These are phyloP conservation scores for Plasmodium chabaudi DNA, from an alignment of 169 alveolate genomes.

Conservation along the genomic window DNA sequence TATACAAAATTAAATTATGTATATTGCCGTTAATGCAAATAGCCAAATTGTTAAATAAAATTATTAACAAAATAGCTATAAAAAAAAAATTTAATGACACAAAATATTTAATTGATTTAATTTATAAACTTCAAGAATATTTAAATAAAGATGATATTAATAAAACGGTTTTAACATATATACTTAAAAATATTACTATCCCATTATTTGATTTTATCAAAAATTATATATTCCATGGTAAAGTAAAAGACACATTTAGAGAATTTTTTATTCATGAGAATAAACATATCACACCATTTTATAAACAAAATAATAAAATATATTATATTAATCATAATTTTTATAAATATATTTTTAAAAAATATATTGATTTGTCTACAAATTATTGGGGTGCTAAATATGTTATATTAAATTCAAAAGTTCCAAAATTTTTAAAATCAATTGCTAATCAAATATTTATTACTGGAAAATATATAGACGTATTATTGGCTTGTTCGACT, in stretches of 20 bases:
- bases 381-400: slow-evolving; percentile 77
- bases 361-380: slow-evolving; percentile 64
- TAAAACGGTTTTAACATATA: slow-evolving; percentile 52
- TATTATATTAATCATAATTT: slow-evolving; percentile 34
- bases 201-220: slow-evolving; percentile 72
- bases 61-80: slow-evolving; percentile 51
- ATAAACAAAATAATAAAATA: slow-evolving; percentile 58
- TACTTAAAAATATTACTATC: slow-evolving; percentile 66
- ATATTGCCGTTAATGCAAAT: slow-evolving; percentile 55
- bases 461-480: slow-evolving; percentile 72
- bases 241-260: slow-evolving; percentile 56
- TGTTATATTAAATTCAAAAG: slow-evolving; percentile 38
- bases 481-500: slow-evolving; percentile 56
- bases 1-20: slow-evolving; percentile 61
- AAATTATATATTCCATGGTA: slow-evolving; percentile 68
- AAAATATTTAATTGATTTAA: slow-evolving; percentile 49
- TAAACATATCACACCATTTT: slow-evolving; percentile 70
- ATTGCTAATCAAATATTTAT: slow-evolving; percentile 49
- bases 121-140: slow-evolving; percentile 67
- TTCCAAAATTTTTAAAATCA: slow-evolving; percentile 44
- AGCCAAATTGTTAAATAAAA: slow-evolving; percentile 54
- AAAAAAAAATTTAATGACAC: slow-evolving; percentile 61
- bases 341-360: slow-evolving; percentile 63
- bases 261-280: slow-evolving; percentile 75
- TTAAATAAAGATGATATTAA: slow-evolving; percentile 55